Evolutionary conservation across 1,139 yeast species (phyloP).

Genomic region (Entelexis paramagnoliae): DNA sequence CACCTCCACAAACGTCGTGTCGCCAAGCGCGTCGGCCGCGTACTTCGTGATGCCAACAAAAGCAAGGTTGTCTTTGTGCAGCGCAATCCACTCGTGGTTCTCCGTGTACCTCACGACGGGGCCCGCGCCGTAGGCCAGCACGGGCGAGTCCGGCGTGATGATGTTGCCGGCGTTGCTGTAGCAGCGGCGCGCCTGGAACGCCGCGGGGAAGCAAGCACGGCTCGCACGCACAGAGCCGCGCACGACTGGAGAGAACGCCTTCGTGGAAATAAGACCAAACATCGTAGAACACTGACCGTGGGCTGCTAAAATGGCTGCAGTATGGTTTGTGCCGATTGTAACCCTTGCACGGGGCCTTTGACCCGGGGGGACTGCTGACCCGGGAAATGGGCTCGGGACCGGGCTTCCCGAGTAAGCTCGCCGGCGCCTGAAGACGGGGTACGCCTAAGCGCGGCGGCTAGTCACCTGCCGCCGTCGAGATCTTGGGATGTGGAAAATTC

Average conservation of each 20-base stretch:
- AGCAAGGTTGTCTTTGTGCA: slow-evolving; percentile 67
- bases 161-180: slow-evolving; percentile 40
- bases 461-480: not conserved
- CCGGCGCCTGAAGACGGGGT: too few relatives aligned
- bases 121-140: slow-evolving; percentile 40
- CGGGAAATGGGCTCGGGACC: slow-evolving; percentile 1
- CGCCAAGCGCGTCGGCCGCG: slow-evolving; percentile 97
- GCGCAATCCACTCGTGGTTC: slow-evolving; percentile 95
- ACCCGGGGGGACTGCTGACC: not conserved
- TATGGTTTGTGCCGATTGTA: not conserved
- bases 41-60: slow-evolving; percentile 88
- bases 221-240: not conserved
- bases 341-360: not conserved
- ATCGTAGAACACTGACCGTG: not conserved
- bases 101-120: slow-evolving; percentile 55
- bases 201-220: not conserved
- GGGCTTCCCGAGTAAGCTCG: not conserved
- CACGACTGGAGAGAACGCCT: not conserved
- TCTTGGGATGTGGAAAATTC: slow-evolving; percentile 3
- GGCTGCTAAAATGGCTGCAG: not conserved
- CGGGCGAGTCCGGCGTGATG: slow-evolving; percentile 45
- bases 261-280: not conserved
- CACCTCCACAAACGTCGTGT: slow-evolving; percentile 86
- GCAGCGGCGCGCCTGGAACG: slow-evolving; percentile 10
- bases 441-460: not conserved